These are phyloP conservation scores for Xylariaceae sp. DNA, from an alignment of 2,329 filamentous ascomycete genomes.

Conservation along the genomic window DNA sequence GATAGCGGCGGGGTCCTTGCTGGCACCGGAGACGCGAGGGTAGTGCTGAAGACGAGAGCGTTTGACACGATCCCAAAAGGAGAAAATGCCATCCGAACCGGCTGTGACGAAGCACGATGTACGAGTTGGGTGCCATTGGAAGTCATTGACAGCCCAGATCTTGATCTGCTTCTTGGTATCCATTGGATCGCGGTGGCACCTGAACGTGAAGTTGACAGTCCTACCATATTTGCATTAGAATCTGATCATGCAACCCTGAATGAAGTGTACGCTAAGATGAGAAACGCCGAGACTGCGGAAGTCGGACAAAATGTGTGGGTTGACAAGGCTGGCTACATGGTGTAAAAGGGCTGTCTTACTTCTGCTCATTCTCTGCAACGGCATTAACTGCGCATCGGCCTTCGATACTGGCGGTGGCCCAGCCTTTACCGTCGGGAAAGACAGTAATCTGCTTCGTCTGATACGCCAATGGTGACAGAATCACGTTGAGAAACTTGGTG, in stretches of 20 bases:
- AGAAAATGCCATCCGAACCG: constrained; percentile 34
- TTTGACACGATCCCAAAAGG: constrained; percentile 55
- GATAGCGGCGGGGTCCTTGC: constrained; percentile 47
- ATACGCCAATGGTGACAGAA: constrained; percentile 22
- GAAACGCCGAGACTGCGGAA: too few species aligned
- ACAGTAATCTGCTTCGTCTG: constrained; percentile 29
- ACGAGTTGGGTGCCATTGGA: constrained; percentile 28
- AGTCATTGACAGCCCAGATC: constrained; percentile 32
- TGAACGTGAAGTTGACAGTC: constrained; percentile 26
- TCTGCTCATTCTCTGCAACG: constrained; percentile 17
- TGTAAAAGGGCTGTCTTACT: constrained; percentile 15
- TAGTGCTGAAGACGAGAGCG: constrained; percentile 37
- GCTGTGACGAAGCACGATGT: constrained; percentile 27
- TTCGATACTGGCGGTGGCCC: constrained; percentile 29
- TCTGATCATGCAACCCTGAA: neutral
- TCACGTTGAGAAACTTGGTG: constrained; percentile 12
- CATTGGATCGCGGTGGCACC: constrained; percentile 29
- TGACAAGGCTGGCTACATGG: neutral
- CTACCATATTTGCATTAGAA: constrained; percentile 1
- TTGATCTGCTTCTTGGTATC: constrained; percentile 17
- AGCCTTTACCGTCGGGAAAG: constrained; percentile 27
- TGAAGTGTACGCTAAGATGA: neutral
- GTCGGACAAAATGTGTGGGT: too few species aligned
- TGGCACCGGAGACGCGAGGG: constrained; percentile 12
- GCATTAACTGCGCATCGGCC: constrained; percentile 25